These are phyloP conservation scores for Diaporthe helianthi DNA, from an alignment of 2,329 filamentous ascomycete species.

Conservation along the genomic window DNA sequence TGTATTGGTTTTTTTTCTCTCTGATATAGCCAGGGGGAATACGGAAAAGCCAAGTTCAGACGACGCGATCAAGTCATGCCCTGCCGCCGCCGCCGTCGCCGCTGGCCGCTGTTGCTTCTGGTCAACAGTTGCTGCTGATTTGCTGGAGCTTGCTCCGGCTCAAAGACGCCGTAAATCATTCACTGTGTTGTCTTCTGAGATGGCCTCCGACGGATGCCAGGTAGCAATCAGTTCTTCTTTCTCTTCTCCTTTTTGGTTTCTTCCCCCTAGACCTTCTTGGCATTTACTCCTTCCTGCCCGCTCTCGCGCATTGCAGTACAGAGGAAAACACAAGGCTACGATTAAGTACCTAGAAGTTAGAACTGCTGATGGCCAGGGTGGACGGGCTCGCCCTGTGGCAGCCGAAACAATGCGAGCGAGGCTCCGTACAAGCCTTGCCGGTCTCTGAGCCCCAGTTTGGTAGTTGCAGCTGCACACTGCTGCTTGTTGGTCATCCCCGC, in stretches of 20 bases:
- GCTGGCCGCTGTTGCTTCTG: not conserved
- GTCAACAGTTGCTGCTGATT: not conserved
- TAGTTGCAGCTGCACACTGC: not conserved
- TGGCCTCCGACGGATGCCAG: not conserved
- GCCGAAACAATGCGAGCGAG: constrained; percentile 21
- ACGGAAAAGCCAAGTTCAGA: constrained; percentile 1
- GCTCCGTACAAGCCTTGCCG: not conserved
- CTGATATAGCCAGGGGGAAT: constrained; percentile 2
- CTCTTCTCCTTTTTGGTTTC: not conserved
- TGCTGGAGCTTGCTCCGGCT: not conserved
- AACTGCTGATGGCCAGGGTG: not conserved
- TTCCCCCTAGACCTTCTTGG: not conserved
- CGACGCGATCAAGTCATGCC: constrained; percentile 25
- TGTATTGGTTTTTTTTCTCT: not conserved
- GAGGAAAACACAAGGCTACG: not conserved
- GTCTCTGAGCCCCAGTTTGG: not conserved
- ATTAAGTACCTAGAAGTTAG: no score
- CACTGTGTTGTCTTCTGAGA: not conserved
- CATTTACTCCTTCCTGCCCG: not conserved
- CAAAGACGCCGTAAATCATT: not conserved
- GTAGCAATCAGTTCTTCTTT: not conserved
- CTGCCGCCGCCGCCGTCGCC: not conserved
- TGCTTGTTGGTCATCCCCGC: not conserved
- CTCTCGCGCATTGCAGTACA: not conserved
- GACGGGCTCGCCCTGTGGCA: constrained; percentile 13